Percentiles rank a stretch among this genome's conserved stretches.
Conservation (phyloP, 2,329 filamentous ascomycete species). For the Epichloe sibirici region DNA sequence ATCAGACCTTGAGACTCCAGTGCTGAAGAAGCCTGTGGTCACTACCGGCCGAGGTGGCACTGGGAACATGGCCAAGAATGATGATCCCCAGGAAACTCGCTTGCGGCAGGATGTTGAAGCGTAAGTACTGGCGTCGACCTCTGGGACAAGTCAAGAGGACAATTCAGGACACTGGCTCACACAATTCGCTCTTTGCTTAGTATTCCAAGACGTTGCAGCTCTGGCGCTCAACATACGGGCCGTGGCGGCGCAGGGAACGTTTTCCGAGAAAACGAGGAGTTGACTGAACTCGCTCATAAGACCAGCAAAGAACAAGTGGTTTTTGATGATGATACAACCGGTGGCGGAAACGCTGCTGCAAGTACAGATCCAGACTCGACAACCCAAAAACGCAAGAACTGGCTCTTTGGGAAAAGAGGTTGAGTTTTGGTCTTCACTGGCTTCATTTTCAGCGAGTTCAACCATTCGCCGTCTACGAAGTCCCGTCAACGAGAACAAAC, state of each 20-base stretch:
- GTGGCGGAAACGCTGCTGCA: neutral
- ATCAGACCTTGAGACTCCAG: conserved; percentile 66
- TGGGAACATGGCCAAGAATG: conserved; percentile 73
- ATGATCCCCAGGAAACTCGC: conserved; percentile 61
- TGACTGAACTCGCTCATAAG: conserved; percentile 19
- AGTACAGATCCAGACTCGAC: conserved; percentile 10
- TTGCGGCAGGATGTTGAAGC: conserved; percentile 72
- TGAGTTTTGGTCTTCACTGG: conserved; percentile 13
- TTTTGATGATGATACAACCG: conserved; percentile 19
- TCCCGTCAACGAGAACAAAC: neutral
- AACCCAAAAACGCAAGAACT: conserved; percentile 34
- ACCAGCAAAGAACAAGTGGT: conserved; percentile 20
- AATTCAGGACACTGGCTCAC: neutral
- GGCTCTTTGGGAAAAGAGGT: conserved; percentile 37
- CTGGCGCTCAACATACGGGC: conserved; percentile 53
- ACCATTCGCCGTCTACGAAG: neutral
- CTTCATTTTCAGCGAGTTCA: neutral
- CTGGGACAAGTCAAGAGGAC: too few relatives aligned
- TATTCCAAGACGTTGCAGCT: conserved; percentile 41
- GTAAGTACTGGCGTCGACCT: conserved; percentile 27
- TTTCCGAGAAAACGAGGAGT: conserved; percentile 35
- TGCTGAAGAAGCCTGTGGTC: conserved; percentile 69
- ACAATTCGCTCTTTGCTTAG: conserved; percentile 18
- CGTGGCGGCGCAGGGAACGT: conserved; percentile 68
- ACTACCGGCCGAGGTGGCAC: conserved; percentile 83